Base-by-base conservation (phyloP, 225 moss, liverwort and hornwort genomes). In the Physcomitrellopsis africana region DNA sequence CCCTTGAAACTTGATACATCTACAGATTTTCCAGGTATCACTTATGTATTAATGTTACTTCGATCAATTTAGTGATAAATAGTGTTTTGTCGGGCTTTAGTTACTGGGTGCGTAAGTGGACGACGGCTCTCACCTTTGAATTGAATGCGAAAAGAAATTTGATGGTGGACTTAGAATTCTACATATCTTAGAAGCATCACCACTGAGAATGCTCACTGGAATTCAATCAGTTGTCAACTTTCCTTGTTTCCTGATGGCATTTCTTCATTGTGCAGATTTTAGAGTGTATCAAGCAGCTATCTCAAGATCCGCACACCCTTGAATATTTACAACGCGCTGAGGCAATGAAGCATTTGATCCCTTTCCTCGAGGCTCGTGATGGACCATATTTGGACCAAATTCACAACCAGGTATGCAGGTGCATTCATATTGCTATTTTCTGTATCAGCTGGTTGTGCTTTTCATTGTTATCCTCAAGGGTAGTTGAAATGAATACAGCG, bases 291-390 rank as follows among this genome's bases (percentile, higher is more conserved):
- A 90, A 90, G 81, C 88, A 93, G 85, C 79, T 93, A n/a, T 90
- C 92, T 19, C 88, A 79, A 23, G 92, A 93, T 69, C 92, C 90
- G 6, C 81, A 76, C 65, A 89, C 90, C 13, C 79, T 88, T 68
- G 92, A 93, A 56, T 86, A 74, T 64, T 75, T 93, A 76, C 92
- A 93, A 86, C 83, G 90, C 20, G 92, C 90, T 47, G 90, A 93
- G 80, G 92, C 92, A 17, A 93, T 93, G 86, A 93, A 93, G 74
- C 90, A 90, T 78, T 82, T 93, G 51, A 83, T 93, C 43, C 86
- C 88, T 71, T 85, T 93, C 59, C 78, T 93, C 62, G 90, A 88
- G 59, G 70, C 57, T 45, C 88, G 88, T 43, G 85, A 82, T 42
- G 88, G 92, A 15, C 81, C 83, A 26, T 77, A 78, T 78, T 76